A percentile compares a stretch with the other conserved stretches of the same genome.
Conservation (phyloP, 1,284 basidiomycete genomes). For the Heterobasidion irregulare region DNA sequence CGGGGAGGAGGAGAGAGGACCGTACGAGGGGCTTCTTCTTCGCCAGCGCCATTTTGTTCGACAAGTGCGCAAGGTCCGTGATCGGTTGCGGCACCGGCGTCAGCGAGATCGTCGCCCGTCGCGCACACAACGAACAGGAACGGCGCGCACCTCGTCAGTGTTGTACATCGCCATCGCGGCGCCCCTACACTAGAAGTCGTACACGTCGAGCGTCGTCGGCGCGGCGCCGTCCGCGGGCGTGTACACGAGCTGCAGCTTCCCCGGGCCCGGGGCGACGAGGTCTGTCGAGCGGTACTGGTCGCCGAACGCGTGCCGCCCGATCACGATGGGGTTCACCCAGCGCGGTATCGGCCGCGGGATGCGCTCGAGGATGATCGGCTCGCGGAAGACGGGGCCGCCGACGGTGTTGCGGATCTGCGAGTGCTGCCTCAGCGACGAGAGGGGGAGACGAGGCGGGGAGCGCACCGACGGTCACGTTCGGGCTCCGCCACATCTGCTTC, state of each 20-base stretch:
- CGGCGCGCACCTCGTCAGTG: slow-evolving; percentile 68
- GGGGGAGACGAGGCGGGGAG: background rate
- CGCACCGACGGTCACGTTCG: slow-evolving; percentile 80
- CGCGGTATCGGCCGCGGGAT: slow-evolving; percentile 94
- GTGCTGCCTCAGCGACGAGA: background rate
- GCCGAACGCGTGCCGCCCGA: slow-evolving; percentile 96
- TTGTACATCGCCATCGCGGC: slow-evolving; percentile 95
- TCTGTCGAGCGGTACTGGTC: slow-evolving; percentile 96
- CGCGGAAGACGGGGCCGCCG: slow-evolving; percentile 97
- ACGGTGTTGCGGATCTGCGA: slow-evolving; percentile 91
- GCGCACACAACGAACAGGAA: background rate
- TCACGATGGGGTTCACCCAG: slow-evolving; percentile 95
- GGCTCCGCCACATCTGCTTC: slow-evolving; percentile 97
- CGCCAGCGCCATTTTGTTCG: slow-evolving; percentile 95
- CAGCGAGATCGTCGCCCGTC: too few relatives aligned
- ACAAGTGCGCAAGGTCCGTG: slow-evolving; percentile 90
- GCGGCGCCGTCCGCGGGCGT: slow-evolving; percentile 68
- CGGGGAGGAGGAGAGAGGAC: too few relatives aligned
- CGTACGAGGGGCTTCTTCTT: too few relatives aligned
- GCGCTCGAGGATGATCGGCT: slow-evolving; percentile 89
- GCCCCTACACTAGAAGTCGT: slow-evolving; percentile 84
- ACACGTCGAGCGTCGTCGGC: slow-evolving; percentile 69
- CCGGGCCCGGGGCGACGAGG: slow-evolving; percentile 79
- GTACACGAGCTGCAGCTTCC: slow-evolving; percentile 86
- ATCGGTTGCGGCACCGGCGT: too few relatives aligned